Percentiles rank a stretch among this genome's conserved stretches.
Conservation (phyloP, 73 alveolate species). For the Effrenium voratum region DNA sequence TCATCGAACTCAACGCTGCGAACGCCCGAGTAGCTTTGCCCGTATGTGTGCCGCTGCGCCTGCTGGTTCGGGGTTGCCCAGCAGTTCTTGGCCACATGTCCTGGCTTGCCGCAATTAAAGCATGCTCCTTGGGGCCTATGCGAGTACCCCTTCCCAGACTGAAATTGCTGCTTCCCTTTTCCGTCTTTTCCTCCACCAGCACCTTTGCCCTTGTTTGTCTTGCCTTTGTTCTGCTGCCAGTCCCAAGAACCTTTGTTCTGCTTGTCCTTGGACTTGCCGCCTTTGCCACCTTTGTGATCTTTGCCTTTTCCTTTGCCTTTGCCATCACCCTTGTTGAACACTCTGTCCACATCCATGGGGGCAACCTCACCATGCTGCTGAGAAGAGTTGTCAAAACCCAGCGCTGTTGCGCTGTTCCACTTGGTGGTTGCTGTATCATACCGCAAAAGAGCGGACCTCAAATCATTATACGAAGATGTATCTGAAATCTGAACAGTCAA, state of each 20-base stretch:
- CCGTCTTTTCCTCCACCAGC: not conserved
- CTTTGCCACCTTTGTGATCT: not conserved
- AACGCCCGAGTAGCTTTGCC: not conserved
- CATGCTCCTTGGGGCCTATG: too few relatives aligned
- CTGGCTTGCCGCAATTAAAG: not conserved
- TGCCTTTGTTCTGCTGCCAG: too few relatives aligned
- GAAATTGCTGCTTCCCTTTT: not conserved
- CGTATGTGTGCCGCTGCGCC: not conserved
- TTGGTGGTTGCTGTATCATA: not conserved
- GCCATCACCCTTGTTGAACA: not conserved
- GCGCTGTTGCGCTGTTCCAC: not conserved
- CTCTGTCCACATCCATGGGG: not conserved
- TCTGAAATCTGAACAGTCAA: not conserved
- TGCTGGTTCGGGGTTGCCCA: not conserved
- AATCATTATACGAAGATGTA: not conserved
- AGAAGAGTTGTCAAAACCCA: not conserved
- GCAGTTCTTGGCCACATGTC: not conserved
- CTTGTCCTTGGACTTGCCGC: not conserved
- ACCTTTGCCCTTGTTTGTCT: not conserved
- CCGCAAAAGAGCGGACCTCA: not conserved
- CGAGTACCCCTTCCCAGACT: too few relatives aligned
- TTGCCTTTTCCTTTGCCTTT: not conserved
- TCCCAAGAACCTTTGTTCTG: not conserved
- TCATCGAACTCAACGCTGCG: too few relatives aligned
- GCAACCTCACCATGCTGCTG: not conserved